Evolutionary conservation across 352 stramenopile genomes (phyloP).

Genomic region (Pythium dissotocum): DNA sequence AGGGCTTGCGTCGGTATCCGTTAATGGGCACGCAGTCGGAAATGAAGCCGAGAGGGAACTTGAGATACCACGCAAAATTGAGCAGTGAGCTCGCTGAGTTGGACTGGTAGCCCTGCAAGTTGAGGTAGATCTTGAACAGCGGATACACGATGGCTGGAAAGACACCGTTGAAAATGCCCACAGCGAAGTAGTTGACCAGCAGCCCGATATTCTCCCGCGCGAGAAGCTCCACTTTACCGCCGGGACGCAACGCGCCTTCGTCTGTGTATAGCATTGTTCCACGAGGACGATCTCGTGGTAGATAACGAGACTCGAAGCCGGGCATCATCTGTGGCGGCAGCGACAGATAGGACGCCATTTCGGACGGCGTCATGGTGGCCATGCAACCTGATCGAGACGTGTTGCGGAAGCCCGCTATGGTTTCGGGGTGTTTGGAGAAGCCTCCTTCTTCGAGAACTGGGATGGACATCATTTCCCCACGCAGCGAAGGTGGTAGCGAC

Average conservation of each 20-base stretch:
- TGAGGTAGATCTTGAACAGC: slow-evolving; percentile 72
- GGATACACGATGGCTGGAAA: slow-evolving; percentile 71
- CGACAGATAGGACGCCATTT: slow-evolving; percentile 17
- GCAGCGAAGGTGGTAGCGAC: slow-evolving; percentile 16
- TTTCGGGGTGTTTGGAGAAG: slow-evolving; percentile 7
- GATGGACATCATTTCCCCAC: slow-evolving; percentile 15
- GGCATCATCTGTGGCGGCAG: background rate
- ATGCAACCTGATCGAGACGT: background rate
- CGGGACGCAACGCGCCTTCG: slow-evolving; percentile 24
- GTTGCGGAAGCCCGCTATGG: slow-evolving; percentile 17
- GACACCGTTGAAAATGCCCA: slow-evolving; percentile 68
- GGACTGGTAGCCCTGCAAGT: slow-evolving; percentile 64
- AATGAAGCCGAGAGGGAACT: slow-evolving; percentile 63
- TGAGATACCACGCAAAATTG: slow-evolving; percentile 66
- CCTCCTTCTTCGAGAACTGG: slow-evolving; percentile 25
- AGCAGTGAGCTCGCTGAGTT: slow-evolving; percentile 61
- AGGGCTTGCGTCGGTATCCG: slow-evolving; percentile 63
- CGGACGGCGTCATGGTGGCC: slow-evolving; percentile 17
- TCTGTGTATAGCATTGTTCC: slow-evolving; percentile 2
- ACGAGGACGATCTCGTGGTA: slow-evolving; percentile 5
- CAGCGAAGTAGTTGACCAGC: slow-evolving; percentile 68
- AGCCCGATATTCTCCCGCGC: slow-evolving; percentile 41
- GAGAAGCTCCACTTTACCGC: slow-evolving; percentile 30
- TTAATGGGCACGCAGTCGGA: slow-evolving; percentile 61
- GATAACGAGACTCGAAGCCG: slow-evolving; percentile 3